phyloP scores from a whole-genome alignment of 1,139 yeast genomes.

The Casaregolazyma lundiana region DNA sequence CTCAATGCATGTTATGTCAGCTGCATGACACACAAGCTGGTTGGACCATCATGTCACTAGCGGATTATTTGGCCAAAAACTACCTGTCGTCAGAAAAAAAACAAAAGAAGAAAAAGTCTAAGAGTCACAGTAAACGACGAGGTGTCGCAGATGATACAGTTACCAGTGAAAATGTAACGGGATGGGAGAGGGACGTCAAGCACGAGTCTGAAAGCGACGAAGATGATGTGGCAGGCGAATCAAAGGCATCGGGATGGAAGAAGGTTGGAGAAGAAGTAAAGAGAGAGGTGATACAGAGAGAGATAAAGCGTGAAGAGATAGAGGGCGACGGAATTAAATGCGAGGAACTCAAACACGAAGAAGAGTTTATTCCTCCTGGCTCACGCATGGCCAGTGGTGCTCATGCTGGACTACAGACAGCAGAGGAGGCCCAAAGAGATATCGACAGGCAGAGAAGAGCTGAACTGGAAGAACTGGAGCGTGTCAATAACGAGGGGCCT shows the following conservation, averaged over 20 bases:
- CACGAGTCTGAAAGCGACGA: constrained; percentile 17
- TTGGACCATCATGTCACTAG: constrained; percentile 40
- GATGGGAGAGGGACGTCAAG: not conserved
- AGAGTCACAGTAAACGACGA: constrained; percentile 18
- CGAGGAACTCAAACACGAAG: constrained; percentile 4
- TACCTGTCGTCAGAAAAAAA: constrained; percentile 33
- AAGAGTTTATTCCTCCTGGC: constrained; percentile 8
- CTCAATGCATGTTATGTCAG: not conserved
- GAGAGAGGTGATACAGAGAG: not conserved
- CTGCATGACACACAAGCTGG: too few species aligned
- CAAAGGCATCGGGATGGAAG: constrained; percentile 25
- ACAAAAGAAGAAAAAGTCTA: constrained; percentile 27
- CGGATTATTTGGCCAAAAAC: constrained; percentile 50
- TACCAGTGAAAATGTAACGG: constrained; percentile 1
- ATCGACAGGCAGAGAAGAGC: constrained; percentile 29
- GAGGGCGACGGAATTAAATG: not conserved
- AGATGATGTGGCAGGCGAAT: constrained; percentile 23
- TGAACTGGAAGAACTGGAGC: constrained; percentile 22
- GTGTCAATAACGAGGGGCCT: not conserved
- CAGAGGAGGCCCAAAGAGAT: constrained; percentile 37
- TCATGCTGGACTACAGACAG: constrained; percentile 45
- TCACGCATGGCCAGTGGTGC: constrained; percentile 39
- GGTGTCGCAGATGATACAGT: not conserved
- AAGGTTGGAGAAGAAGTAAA: constrained; percentile 28
- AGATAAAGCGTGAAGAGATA: not conserved